These are phyloP conservation scores for Paecilomyces sp. DNA, from an alignment of 2,329 filamentous ascomycete genomes.

Conservation along the genomic window DNA sequence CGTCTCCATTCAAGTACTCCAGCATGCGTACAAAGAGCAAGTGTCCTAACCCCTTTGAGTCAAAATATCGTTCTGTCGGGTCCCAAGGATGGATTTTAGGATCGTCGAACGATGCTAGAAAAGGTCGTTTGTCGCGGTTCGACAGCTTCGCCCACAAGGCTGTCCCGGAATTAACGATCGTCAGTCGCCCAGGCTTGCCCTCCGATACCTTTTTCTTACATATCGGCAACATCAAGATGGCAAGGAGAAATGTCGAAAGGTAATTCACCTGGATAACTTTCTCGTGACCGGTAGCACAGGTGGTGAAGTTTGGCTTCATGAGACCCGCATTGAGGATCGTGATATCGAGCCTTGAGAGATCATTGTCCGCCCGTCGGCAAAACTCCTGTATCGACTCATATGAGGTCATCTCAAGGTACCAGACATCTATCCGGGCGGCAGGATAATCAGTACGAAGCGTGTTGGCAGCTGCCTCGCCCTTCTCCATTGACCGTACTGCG, in stretches of 20 bases:
- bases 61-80: not conserved
- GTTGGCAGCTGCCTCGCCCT: conserved; percentile 35
- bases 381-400: conserved; percentile 12
- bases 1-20: conserved; percentile 31
- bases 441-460: not conserved
- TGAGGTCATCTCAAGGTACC: not conserved
- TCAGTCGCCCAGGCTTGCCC: conserved; percentile 7
- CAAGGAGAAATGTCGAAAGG: conserved; percentile 13
- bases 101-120: conserved; percentile 20
- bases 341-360: conserved; percentile 33
- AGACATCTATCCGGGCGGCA: not conserved
- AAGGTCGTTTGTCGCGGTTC: conserved; percentile 5
- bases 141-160: conserved; percentile 10
- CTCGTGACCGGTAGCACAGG: conserved; percentile 29
- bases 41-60: conserved; percentile 9
- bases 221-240: conserved; percentile 16
- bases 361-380: conserved; percentile 19
- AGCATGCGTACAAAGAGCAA: conserved; percentile 31
- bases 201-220: conserved; percentile 8
- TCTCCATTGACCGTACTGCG: conserved; percentile 35
- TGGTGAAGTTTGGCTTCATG: not conserved
- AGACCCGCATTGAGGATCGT: conserved; percentile 17
- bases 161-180: conserved; percentile 12
- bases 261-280: conserved; percentile 26
- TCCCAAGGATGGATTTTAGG: not conserved